Percentiles rank a stretch among this genome's conserved stretches.
Conservation (phyloP, 768 basidiomycete genomes). For the Termitomyces sp. region DNA sequence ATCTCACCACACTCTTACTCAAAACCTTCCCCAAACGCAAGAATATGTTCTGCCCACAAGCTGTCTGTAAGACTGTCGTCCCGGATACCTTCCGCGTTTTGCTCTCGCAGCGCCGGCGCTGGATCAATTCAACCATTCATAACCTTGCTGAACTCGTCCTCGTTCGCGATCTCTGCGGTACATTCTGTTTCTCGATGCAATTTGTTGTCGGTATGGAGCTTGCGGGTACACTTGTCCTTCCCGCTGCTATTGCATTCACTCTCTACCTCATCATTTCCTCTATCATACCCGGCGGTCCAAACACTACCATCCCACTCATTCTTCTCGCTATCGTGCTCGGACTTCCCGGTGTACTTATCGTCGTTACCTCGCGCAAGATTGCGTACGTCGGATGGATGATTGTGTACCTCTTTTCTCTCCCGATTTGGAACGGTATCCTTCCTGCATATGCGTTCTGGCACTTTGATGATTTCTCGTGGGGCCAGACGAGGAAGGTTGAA, state of each 20-base stretch:
- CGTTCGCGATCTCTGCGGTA: slow-evolving; percentile 97
- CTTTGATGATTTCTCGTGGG: slow-evolving; percentile 98
- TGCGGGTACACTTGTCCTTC: slow-evolving; percentile 91
- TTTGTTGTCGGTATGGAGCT: slow-evolving; percentile 99
- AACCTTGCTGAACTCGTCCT: slow-evolving; percentile 93
- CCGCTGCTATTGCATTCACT: slow-evolving; percentile 97
- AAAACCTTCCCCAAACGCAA: slow-evolving; percentile 99
- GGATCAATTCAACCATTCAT: slow-evolving; percentile 99
- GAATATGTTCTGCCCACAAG: slow-evolving; percentile 98
- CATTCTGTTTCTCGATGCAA: slow-evolving; percentile 99
- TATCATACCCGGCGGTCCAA: slow-evolving; percentile 73
- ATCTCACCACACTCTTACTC: slow-evolving; percentile 93
- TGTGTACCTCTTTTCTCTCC: slow-evolving; percentile 86
- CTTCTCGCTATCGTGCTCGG: slow-evolving; percentile 93
- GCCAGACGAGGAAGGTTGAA: slow-evolving; percentile 81
- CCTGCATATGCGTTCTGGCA: slow-evolving; percentile 99
- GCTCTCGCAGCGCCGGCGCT: slow-evolving; percentile 93
- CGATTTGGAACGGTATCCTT: slow-evolving; percentile 95
- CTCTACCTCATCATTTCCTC: slow-evolving; percentile 87
- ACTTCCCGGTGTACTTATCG: slow-evolving; percentile 91
- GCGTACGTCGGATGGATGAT: slow-evolving; percentile 98
- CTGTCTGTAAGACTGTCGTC: slow-evolving; percentile 97
- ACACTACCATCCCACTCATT: slow-evolving; percentile 86
- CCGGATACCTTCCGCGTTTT: slow-evolving; percentile 94
- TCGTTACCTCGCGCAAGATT: slow-evolving; percentile 91